Base-by-base conservation (phyloP, 495 filamentous ascomycete genomes). In the Xylaria intraflava region DNA sequence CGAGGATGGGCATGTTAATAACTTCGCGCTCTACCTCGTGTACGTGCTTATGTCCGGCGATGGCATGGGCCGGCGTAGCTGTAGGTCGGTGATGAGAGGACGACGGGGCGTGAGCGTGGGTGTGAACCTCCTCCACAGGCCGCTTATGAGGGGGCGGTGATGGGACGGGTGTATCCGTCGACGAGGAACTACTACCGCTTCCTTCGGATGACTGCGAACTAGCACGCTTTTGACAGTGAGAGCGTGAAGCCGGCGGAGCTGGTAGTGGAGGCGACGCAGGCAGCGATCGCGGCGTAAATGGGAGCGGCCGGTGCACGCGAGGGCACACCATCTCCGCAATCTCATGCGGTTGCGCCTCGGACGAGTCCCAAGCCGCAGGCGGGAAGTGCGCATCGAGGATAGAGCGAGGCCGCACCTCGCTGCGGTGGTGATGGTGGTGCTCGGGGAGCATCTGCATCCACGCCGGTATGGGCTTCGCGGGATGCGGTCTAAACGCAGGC, bases 381-480 rank as follows among this genome's bases (percentile, higher is more conserved):
- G 56, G 56, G 50, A 68, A 64, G 27, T 66, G 56, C n/a, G 54
- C 61, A n/a, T 67, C 64, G 14, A 65, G 54, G 11, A 66, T 43
- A 5, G 66, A 66, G 7, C 23, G 24, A n/a, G 60, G 67, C 14
- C 33, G 6, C 47, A 51, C 17, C 22, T 64, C 50, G 14, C 40
- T 29, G 19, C 14, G 22, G 30, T 31, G 40, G 40, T 17, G 23
- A 22, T 39, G 38, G 6, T 44, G 38, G 23, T 53, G 51, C 17
- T 42, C 67, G 6, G 67, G 65, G 20, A 69, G 62, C 42, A 69
- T 56, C 29, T 56, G 62, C 71, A 77, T 76, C 71, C 71, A 77
- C 20, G 53, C 55, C 6, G 74, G 72, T n/a, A 77, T 66, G 7
- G 71, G 67, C 49, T 77, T 78, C 11, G 71, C 71, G 40, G 66